Percentiles rank a stretch among this genome's conserved stretches.
These are phyloP conservation scores for Diospyros lotus DNA, from an alignment of 148 eudicot genomes.

Conservation along the genomic window DNA sequence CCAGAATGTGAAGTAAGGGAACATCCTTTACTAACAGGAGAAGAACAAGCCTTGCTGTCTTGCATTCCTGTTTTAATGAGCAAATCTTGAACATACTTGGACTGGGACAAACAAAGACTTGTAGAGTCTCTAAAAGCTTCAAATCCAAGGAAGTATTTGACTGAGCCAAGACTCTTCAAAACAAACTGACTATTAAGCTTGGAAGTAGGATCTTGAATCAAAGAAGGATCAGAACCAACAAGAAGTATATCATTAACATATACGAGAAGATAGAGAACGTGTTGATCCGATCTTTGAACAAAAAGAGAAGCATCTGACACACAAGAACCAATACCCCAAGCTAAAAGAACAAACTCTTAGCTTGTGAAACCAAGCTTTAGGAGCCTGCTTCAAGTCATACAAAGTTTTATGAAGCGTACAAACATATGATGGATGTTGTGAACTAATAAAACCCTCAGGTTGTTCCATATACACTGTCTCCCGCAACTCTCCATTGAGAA, in stretches of 20 bases:
- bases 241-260: slow-evolving; percentile 11
- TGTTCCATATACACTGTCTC: not conserved
- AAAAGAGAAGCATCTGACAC: not conserved
- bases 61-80: not conserved
- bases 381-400: slow-evolving; percentile 3
- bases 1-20: not conserved
- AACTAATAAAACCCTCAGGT: not conserved
- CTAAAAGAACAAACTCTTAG: not conserved
- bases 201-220: not conserved
- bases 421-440: not conserved
- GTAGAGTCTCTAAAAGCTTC: not conserved
- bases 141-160: slow-evolving; percentile 9
- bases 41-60: not conserved
- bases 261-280: not conserved
- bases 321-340: not conserved
- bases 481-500: not conserved
- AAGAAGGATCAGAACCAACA: not conserved
- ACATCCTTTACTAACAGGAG: not conserved
- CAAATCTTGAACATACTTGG: not conserved
- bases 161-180: slow-evolving; percentile 1
- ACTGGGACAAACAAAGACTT: not conserved
- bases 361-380: not conserved
- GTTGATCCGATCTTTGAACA: not conserved
- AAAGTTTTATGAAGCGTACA: not conserved
- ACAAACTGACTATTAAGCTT: not conserved